A percentile compares a stretch with the other conserved stretches of the same genome.
Evolutionary conservation across 2,329 filamentous ascomycete species (phyloP).

Genomic region (Nemania diffusa): DNA sequence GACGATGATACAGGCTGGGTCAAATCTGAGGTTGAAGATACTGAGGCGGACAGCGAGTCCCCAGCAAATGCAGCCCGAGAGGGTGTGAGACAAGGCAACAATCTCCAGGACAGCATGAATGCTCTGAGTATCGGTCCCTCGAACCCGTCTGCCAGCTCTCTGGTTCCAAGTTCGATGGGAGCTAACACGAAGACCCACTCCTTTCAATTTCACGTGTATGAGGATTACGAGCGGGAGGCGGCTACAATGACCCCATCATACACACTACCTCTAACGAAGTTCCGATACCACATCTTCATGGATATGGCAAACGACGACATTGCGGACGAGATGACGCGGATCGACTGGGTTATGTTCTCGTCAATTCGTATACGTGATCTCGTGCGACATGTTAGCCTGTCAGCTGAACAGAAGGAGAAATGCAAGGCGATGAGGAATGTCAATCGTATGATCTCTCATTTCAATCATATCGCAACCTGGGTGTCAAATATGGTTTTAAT

Average conservation of each 20-base stretch:
- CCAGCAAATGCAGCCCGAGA: slow-evolving; percentile 39
- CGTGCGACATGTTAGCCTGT: slow-evolving; percentile 87
- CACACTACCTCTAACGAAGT: slow-evolving; percentile 78
- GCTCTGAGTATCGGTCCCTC: slow-evolving; percentile 60
- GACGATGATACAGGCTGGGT: slow-evolving; percentile 96
- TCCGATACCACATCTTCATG: slow-evolving; percentile 92
- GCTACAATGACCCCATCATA: slow-evolving; percentile 75
- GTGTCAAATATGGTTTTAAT: slow-evolving; percentile 86
- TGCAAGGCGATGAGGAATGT: slow-evolving; percentile 85
- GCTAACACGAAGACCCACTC: slow-evolving; percentile 54
- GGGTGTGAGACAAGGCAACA: slow-evolving; percentile 42
- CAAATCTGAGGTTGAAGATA: slow-evolving; percentile 71
- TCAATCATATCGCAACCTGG: slow-evolving; percentile 86
- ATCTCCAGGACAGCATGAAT: slow-evolving; percentile 59
- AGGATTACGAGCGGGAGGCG: slow-evolving; percentile 84
- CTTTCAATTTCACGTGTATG: slow-evolving; percentile 72
- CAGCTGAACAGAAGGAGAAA: slow-evolving; percentile 75
- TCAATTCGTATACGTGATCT: slow-evolving; percentile 93
- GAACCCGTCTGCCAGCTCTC: slow-evolving; percentile 59
- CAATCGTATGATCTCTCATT: slow-evolving; percentile 93
- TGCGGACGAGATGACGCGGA: slow-evolving; percentile 89
- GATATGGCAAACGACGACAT: slow-evolving; percentile 85
- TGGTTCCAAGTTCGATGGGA: slow-evolving; percentile 52
- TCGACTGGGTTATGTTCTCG: slow-evolving; percentile 98
- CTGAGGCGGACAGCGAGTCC: slow-evolving; percentile 39